Conservation (phyloP, 148 eudicot species). For the Nyssa sinensis region DNA sequence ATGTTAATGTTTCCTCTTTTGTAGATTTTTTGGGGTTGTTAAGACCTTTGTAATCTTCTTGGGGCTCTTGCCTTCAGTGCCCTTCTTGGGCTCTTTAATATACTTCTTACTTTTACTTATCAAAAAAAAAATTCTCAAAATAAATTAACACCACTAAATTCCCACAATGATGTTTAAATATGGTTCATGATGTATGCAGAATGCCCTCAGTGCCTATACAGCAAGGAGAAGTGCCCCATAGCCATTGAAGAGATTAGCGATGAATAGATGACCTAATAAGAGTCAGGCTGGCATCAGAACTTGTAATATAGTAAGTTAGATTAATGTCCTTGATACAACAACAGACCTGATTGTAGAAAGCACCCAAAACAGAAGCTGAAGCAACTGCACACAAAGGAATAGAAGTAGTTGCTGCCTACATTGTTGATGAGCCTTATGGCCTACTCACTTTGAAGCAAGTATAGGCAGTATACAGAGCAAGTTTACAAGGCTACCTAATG, state of each 20-base stretch:
- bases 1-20: no score
- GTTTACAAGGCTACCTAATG: not conserved
- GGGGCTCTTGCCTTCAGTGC: no score
- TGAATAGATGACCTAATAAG: not conserved
- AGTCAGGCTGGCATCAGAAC: not conserved
- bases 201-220: not conserved
- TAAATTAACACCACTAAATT: no score
- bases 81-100: no score
- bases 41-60: no score
- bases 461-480: not conserved
- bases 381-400: not conserved
- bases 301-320: not conserved
- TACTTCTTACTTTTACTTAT: no score
- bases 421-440: not conserved
- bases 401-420: not conserved
- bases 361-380: not conserved
- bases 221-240: not conserved
- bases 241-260: not conserved
- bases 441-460: not conserved
- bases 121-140: not conserved
- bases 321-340: not conserved
- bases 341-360: not conserved
- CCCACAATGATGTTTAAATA: not conserved
- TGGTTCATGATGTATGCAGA: not conserved
- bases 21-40: no score